phyloP scores from a whole-genome alignment of 805 yeast genomes.

The Wickerhamomyces chambardii region DNA sequence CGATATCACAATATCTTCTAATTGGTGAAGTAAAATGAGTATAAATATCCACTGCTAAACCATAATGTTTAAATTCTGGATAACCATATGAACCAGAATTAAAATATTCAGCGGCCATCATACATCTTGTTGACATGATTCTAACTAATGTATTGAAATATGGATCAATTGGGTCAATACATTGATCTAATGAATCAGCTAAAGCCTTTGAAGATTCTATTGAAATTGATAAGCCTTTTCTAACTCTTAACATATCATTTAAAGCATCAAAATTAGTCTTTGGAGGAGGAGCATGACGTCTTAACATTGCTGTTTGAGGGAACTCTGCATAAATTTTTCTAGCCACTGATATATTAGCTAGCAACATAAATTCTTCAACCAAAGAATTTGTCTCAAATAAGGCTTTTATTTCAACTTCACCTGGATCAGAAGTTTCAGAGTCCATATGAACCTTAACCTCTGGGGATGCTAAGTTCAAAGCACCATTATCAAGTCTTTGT shows the following conservation, averaged over 20 bases:
- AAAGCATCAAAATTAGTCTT: constrained; percentile 83
- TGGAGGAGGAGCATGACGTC: constrained; percentile 98
- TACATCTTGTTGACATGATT: constrained; percentile 96
- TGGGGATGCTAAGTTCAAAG: constrained; percentile 92
- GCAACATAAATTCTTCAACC: constrained; percentile 97
- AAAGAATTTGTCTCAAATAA: constrained; percentile 86
- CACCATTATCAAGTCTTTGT: constrained; percentile 88
- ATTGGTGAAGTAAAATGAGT: constrained; percentile 99
- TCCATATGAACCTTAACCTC: constrained; percentile 97
- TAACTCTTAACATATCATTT: constrained; percentile 79
- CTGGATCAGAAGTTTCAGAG: constrained; percentile 94
- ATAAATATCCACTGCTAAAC: constrained; percentile 93
- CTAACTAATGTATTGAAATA: constrained; percentile 90
- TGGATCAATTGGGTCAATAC: constrained; percentile 75
- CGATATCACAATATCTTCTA: constrained; percentile 95
- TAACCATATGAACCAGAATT: constrained; percentile 85
- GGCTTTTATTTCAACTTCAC: constrained; percentile 87
- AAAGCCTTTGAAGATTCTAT: constrained; percentile 82
- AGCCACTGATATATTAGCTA: constrained; percentile 96
- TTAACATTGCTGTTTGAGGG: constrained; percentile 97
- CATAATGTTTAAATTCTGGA: constrained; percentile 92
- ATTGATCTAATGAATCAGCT: constrained; percentile 88
- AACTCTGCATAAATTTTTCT: constrained; percentile 83
- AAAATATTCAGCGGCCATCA: constrained; percentile 99
- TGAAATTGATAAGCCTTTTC: constrained; percentile 68